Base-by-base conservation (phyloP, 2,329 filamentous ascomycete genomes). In the Ophiostoma himal-ulmi region DNA sequence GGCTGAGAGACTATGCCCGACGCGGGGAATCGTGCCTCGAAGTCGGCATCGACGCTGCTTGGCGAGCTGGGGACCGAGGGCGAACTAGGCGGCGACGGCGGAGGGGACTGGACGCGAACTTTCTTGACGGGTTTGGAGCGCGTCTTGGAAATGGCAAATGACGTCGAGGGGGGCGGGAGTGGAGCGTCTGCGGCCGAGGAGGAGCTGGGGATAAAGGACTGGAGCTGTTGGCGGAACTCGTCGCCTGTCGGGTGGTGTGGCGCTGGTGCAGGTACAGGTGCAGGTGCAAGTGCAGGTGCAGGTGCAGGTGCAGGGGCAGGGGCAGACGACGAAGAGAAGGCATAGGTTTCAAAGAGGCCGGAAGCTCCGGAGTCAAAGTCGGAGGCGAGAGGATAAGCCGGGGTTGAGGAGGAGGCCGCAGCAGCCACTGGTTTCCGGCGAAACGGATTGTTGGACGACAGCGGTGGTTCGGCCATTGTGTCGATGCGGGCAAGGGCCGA, bases 61-160 rank as follows among this genome's bases (percentile, higher is more conserved):
- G 34, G 34, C 20, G 34, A 39, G 36, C 62, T 41, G 34, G 62
- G 76, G 11, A 79, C 78, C 75, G 65, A 67, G 36, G 65, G 65
- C 65, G 84, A 85, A 74, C 86, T 85, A 1, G 85, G 84, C 14
- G 84, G 85, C n/a, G 84, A 83, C 3, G 87, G 86, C 71, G 86
- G 87, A 68, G 88, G 88, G 60, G 87, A 89, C 76, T 89, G 83
- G 10, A 90, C 85, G 75, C 89, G 86, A 72, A 91, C 89, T 75
- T 86, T 90, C 79, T 91, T 90, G 71, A 85, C 82, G 54, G 86
- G 81, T 81, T 85, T 91, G 54, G n/a, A 91, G 57, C 34, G 62
- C 36, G 78, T 77, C 73, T 79, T 83, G 74, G 44, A 48, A 6
- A 48, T 48, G 44, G 77, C 76, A 70, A 78, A 78, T 44, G 75